Evolutionary conservation across 2,329 filamentous ascomycete species (phyloP).

Genomic region (Pseudogymnoascus sp.): DNA sequence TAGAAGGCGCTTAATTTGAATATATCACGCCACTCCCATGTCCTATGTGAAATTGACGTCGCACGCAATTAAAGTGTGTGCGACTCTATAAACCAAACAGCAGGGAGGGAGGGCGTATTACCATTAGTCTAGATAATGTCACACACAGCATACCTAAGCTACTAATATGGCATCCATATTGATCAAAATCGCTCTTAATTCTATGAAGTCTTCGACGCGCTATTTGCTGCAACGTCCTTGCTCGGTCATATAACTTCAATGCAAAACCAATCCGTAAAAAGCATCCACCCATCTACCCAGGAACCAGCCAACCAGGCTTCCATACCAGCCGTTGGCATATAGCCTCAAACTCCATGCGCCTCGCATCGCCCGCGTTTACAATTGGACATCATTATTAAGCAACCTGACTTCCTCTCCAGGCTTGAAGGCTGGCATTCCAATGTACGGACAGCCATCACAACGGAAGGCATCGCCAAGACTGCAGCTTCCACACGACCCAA

Average conservation of each 20-base stretch:
- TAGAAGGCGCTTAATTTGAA: background rate
- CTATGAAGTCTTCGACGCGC: background rate
- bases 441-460: conserved; percentile 71
- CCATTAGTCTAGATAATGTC: background rate
- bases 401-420: conserved; percentile 89
- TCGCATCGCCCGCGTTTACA: conserved; percentile 41
- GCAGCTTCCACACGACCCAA: conserved; percentile 90
- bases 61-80: background rate
- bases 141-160: background rate
- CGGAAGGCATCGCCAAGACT: conserved; percentile 84
- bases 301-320: conserved; percentile 2
- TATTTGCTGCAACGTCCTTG: background rate
- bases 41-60: background rate
- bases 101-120: background rate
- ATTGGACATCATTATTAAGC: conserved; percentile 76
- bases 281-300: background rate
- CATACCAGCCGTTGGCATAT: background rate
- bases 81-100: background rate
- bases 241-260: background rate
- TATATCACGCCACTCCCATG: background rate
- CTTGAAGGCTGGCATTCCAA: conserved; percentile 92
- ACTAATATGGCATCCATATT: background rate
- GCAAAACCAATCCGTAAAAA: background rate
- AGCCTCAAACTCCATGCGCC: conserved; percentile 4
- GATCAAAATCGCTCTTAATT: background rate